phyloP scores from a whole-genome alignment of 139 green algal genomes.

The Chloropicon primus region DNA sequence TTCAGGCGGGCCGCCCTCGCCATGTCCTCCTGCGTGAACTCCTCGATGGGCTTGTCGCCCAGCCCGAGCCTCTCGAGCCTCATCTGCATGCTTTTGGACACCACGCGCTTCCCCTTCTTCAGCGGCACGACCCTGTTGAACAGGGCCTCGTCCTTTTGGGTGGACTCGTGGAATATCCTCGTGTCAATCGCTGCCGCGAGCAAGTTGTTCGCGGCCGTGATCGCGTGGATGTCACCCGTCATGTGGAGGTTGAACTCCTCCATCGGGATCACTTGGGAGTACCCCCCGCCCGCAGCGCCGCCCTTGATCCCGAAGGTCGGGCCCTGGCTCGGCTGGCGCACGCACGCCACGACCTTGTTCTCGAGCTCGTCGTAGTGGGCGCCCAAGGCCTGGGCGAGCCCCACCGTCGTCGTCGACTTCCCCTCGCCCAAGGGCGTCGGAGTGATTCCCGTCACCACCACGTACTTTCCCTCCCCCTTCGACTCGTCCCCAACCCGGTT shows the following conservation, averaged over 20 bases:
- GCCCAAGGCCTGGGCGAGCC: conserved; percentile 88
- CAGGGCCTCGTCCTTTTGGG: conserved; percentile 66
- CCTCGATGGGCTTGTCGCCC: not conserved
- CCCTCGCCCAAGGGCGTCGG: conserved; percentile 90
- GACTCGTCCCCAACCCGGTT: not conserved
- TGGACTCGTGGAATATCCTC: conserved; percentile 91
- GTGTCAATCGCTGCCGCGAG: conserved; percentile 87
- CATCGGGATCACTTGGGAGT: conserved; percentile 67
- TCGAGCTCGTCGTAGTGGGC: conserved; percentile 58
- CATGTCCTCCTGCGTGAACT: conserved; percentile 70
- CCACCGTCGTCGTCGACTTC: conserved; percentile 95
- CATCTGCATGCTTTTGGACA: not conserved
- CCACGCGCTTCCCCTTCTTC: not conserved
- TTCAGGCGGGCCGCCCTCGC: conserved; percentile 50
- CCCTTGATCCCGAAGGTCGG: conserved; percentile 99
- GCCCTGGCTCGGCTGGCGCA: conserved; percentile 90
- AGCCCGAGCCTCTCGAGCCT: not conserved
- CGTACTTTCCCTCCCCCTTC: conserved; percentile 26
- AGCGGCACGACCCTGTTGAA: conserved; percentile 70
- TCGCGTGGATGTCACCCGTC: conserved; percentile 93
- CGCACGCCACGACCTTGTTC: conserved; percentile 64
- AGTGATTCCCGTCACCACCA: conserved; percentile 92
- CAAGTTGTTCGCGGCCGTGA: conserved; percentile 96
- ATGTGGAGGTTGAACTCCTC: conserved; percentile 84
- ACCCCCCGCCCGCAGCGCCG: conserved; percentile 89